These are phyloP conservation scores for Meripilus lineatus DNA, from an alignment of 1,284 basidiomycete genomes.

Conservation along the genomic window DNA sequence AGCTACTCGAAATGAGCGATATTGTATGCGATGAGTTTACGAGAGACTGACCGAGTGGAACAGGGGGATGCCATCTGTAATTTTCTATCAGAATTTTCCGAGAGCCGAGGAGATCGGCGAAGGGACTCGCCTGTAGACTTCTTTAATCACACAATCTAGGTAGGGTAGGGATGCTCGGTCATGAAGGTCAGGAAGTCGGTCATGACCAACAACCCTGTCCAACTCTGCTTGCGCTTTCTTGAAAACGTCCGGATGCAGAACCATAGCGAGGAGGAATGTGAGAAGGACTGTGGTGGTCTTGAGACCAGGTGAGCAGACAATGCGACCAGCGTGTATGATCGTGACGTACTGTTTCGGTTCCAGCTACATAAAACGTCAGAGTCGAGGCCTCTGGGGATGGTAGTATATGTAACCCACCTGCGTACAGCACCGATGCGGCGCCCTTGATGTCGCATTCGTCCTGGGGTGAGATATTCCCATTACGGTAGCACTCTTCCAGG, in stretches of 20 bases:
- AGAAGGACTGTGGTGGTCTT: conserved; percentile 43
- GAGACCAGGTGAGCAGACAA: neutral
- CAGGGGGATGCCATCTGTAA: conserved; percentile 21
- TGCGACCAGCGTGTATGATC: neutral
- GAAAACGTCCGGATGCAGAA: conserved; percentile 44
- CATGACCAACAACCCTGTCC: conserved; percentile 41
- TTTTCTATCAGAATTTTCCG: neutral
- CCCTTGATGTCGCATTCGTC: conserved; percentile 56
- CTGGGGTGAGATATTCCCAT: conserved; percentile 14
- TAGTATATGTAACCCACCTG: conserved; percentile 22
- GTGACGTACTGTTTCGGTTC: conserved; percentile 27
- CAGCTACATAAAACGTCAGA: conserved; percentile 18
- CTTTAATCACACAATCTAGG: conserved; percentile 45
- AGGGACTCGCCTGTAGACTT: conserved; percentile 38
- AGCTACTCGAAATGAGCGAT: conserved; percentile 18
- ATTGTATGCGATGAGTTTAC: neutral
- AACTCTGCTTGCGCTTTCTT: conserved; percentile 50
- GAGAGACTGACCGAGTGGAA: conserved; percentile 19
- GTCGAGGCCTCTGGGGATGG: neutral
- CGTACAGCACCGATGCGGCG: conserved; percentile 48
- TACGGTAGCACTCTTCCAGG: conserved; percentile 27
- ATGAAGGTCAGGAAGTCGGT: conserved; percentile 40
- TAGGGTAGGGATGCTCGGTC: conserved; percentile 51
- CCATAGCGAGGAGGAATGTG: conserved; percentile 47
- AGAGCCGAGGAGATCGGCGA: neutral